Evolutionary conservation across 106 monocot species (phyloP).

Genomic region (Apostasia ramifera): DNA sequence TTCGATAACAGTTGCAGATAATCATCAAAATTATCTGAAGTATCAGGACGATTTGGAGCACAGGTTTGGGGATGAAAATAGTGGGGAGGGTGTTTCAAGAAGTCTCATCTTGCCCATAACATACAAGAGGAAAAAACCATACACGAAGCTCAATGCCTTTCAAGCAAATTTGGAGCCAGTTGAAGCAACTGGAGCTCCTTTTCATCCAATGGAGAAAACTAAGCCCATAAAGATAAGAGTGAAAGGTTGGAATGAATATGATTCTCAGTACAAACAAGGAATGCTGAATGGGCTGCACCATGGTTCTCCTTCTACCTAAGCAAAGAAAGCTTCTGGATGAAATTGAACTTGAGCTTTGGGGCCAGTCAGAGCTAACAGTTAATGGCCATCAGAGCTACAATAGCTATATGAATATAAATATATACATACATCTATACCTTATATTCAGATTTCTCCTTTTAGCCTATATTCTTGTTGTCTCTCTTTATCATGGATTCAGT

Average conservation of each 20-base stretch:
- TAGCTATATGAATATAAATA: not conserved
- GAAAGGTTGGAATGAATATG: constrained; percentile 21
- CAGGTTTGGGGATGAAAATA: not conserved
- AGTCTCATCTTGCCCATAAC: constrained; percentile 33
- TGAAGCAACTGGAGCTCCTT: constrained; percentile 2
- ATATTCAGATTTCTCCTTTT: constrained; percentile 3
- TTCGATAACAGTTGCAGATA: too few species aligned
- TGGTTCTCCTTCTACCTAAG: constrained; percentile 17
- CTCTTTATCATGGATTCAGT: not conserved
- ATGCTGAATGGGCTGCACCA: constrained; percentile 15
- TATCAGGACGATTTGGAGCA: constrained; percentile 4
- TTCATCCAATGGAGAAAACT: constrained; percentile 17
- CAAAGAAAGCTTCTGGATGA: too few species aligned
- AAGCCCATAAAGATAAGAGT: constrained; percentile 25
- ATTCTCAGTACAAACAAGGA: constrained; percentile 7
- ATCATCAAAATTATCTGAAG: not conserved
- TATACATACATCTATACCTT: too few species aligned
- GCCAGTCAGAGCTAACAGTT: not conserved
- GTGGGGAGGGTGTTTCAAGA: constrained; percentile 5
- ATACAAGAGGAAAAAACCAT: constrained; percentile 42
- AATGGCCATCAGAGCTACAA: not conserved
- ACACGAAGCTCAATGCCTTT: constrained; percentile 12
- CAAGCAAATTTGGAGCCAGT: constrained; percentile 1
- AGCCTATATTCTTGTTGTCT: constrained; percentile 2
- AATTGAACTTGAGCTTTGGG: not conserved